A percentile compares a stretch with the other conserved stretches of the same genome.
Conservation (phyloP, 257 asterid species). For the Solanum chilense region DNA sequence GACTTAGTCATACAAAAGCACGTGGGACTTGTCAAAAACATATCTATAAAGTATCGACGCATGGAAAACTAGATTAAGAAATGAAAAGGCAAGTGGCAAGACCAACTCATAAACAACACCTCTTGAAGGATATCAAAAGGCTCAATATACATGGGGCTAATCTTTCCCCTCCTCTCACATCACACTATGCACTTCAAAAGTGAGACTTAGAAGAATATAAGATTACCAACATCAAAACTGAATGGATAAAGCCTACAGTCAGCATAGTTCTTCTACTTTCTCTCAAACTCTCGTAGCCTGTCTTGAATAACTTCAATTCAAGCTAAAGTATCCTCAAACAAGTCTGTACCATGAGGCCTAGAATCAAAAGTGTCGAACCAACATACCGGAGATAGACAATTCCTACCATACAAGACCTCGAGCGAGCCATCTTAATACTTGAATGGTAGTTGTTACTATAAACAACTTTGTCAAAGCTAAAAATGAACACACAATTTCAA, state of each 20-base stretch:
- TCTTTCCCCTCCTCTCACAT: background rate
- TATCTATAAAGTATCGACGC: background rate
- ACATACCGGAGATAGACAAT: too few species aligned
- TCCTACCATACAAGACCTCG: background rate
- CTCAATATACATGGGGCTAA: background rate
- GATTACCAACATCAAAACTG: background rate
- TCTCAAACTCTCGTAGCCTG: background rate
- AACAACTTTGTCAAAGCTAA: background rate
- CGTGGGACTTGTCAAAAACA: background rate
- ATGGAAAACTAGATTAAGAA: background rate
- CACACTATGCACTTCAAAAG: background rate
- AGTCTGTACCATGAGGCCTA: background rate
- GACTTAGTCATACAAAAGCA: background rate
- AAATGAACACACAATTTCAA: background rate
- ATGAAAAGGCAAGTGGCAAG: background rate
- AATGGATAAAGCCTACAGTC: background rate
- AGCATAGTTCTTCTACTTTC: too few species aligned
- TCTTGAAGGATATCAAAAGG: too few species aligned
- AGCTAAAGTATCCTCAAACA: background rate
- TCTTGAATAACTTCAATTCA: background rate
- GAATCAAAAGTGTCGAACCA: background rate
- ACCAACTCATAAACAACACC: background rate
- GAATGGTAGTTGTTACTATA: background rate
- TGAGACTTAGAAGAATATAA: background rate
- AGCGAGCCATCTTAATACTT: background rate